Evolutionary conservation across 1,139 yeast genomes (phyloP).

Genomic region (Magnusiomyces tetraspermus): DNA sequence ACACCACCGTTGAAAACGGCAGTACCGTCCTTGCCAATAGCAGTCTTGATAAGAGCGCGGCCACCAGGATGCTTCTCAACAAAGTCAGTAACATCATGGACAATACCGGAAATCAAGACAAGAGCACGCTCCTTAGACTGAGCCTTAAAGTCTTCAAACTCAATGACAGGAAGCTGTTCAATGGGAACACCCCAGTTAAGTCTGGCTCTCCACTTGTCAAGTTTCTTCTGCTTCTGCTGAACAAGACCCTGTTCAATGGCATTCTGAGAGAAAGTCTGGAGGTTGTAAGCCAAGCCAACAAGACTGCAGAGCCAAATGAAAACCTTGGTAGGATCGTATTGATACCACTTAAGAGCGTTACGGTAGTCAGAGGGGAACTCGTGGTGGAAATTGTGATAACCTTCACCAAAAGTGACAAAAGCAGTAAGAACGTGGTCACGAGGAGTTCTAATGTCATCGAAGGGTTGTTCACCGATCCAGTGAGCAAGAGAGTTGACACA

Average conservation of each 20-base stretch:
- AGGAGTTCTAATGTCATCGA: slow-evolving; percentile 95
- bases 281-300: slow-evolving; percentile 79
- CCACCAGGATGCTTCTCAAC: slow-evolving; percentile 98
- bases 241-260: slow-evolving; percentile 94
- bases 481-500: slow-evolving; percentile 98
- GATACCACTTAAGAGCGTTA: slow-evolving; percentile 97
- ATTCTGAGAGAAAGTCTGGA: slow-evolving; percentile 87
- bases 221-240: slow-evolving; percentile 94
- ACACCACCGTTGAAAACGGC: slow-evolving; percentile 98
- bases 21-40: slow-evolving; percentile 93
- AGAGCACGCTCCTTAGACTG: slow-evolving; percentile 53
- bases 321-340: slow-evolving; percentile 93
- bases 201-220: slow-evolving; percentile 65
- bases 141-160: slow-evolving; percentile 68
- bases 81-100: slow-evolving; percentile 80
- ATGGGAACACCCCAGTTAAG: slow-evolving; percentile 92
- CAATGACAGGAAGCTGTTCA: slow-evolving; percentile 82
- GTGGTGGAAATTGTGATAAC: slow-evolving; percentile 98
- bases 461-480: slow-evolving; percentile 97
- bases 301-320: slow-evolving; percentile 61
- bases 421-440: slow-evolving; percentile 95
- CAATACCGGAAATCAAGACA: slow-evolving; percentile 85
- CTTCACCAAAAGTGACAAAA: slow-evolving; percentile 93
- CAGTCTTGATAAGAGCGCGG: slow-evolving; percentile 71
- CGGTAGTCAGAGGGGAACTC: slow-evolving; percentile 98